phyloP scores from a whole-genome alignment of 2,329 filamentous ascomycete species.

The Penicillium digitatum region DNA sequence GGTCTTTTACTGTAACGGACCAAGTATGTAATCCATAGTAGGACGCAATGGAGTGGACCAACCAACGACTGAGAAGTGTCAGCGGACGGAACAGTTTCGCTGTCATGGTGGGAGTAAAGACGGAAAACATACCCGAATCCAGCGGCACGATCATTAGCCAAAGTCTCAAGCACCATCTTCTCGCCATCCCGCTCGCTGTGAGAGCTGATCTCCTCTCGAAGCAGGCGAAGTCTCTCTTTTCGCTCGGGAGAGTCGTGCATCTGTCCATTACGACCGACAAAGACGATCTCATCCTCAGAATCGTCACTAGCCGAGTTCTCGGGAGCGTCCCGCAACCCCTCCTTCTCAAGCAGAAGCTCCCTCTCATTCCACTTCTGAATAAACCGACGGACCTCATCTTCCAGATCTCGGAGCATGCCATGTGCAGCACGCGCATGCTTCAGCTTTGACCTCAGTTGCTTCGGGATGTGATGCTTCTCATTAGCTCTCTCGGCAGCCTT shows the following conservation, averaged over 20 bases:
- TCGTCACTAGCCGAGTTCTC: slow-evolving; percentile 41
- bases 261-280: slow-evolving; percentile 67
- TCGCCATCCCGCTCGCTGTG: slow-evolving; percentile 51
- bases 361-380: slow-evolving; percentile 58
- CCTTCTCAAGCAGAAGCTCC: slow-evolving; percentile 47
- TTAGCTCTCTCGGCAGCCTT: slow-evolving; percentile 40
- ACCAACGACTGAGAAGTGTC: slow-evolving; percentile 64
- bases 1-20: slow-evolving; percentile 67
- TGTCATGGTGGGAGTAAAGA: not conserved
- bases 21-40: slow-evolving; percentile 89
- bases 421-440: slow-evolving; percentile 77
- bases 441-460: slow-evolving; percentile 72
- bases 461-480: slow-evolving; percentile 58
- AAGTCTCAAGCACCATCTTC: slow-evolving; percentile 75
- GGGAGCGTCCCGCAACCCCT: slow-evolving; percentile 46
- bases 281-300: slow-evolving; percentile 85
- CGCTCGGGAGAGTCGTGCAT: slow-evolving; percentile 57
- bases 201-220: slow-evolving; percentile 28
- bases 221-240: slow-evolving; percentile 51
- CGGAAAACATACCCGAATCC: slow-evolving; percentile 68
- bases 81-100: slow-evolving; percentile 11
- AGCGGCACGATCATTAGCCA: slow-evolving; percentile 69
- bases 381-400: slow-evolving; percentile 77
- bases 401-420: slow-evolving; percentile 74
- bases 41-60: slow-evolving; percentile 84